A percentile compares a stretch with the other conserved stretches of the same genome.
phyloP scores from a whole-genome alignment of 768 basidiomycete genomes.

The Mycena metata region DNA sequence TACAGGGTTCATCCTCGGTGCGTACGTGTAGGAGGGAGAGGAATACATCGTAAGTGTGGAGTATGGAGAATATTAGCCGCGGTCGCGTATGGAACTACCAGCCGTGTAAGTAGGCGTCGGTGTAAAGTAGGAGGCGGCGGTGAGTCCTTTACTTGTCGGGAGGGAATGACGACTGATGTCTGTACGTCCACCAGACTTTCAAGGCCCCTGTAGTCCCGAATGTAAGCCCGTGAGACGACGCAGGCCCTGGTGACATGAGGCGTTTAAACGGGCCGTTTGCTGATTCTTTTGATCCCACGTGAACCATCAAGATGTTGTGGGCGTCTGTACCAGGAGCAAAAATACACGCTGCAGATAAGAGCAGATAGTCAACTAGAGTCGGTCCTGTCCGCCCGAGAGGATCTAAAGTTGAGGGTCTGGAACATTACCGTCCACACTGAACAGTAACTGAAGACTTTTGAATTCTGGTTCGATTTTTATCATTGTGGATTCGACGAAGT shows the following conservation, averaged over 20 bases:
- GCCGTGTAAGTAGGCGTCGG: too few species aligned
- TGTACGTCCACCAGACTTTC: slow-evolving; percentile 16
- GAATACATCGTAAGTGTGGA: slow-evolving; percentile 8
- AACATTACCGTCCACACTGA: too few species aligned
- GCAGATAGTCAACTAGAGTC: background rate
- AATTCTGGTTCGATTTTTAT: too few species aligned
- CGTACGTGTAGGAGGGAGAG: background rate
- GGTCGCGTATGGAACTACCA: too few species aligned
- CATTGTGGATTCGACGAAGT: too few species aligned
- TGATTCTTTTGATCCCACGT: slow-evolving; percentile 35
- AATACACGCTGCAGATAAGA: slow-evolving; percentile 21
- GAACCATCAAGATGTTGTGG: slow-evolving; percentile 32
- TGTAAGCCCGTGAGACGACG: slow-evolving; percentile 1
- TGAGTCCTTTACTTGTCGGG: background rate
- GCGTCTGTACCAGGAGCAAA: slow-evolving; percentile 18
- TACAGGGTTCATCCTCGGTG: slow-evolving; percentile 9
- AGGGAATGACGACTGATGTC: slow-evolving; percentile 10
- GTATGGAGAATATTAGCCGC: slow-evolving; percentile 9
- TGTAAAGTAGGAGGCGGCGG: background rate
- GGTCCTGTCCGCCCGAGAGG: too few species aligned
- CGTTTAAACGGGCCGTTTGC: slow-evolving; percentile 27
- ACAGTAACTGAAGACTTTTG: too few species aligned
- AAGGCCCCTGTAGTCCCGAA: background rate
- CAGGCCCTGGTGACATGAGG: slow-evolving; percentile 28
- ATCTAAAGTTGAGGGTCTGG: too few species aligned